Conservation (phyloP, 176 grass and related monocot genomes). For the Phoenix dactylifera region DNA sequence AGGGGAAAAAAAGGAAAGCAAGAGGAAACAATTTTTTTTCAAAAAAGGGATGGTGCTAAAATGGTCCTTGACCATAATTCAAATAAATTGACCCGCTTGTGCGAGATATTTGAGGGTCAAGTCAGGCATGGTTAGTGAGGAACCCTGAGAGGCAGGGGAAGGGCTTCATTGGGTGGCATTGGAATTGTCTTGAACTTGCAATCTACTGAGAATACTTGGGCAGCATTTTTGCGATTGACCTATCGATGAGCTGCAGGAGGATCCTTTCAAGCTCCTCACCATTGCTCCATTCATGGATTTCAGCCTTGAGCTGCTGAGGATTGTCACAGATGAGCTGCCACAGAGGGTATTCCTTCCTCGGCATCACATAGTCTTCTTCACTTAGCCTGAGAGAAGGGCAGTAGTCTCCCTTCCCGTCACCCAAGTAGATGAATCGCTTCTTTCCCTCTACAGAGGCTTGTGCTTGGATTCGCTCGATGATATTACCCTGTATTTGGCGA, state of each 20-base stretch:
- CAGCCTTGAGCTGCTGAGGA: not conserved
- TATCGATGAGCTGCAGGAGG: conserved; percentile 6
- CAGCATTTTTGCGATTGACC: not conserved
- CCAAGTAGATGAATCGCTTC: conserved; percentile 10
- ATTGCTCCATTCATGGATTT: conserved; percentile 6
- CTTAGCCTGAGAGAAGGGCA: not conserved
- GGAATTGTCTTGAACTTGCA: not conserved
- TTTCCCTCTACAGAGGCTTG: not conserved
- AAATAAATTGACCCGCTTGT: too few species aligned
- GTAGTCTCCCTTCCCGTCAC: conserved; percentile 8
- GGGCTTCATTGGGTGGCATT: not conserved
- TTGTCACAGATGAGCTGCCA: too few species aligned
- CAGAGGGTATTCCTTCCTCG: not conserved
- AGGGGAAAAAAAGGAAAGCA: too few species aligned
- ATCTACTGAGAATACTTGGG: not conserved
- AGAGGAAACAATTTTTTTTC: too few species aligned
- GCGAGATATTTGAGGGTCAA: not conserved
- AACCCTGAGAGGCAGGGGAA: not conserved
- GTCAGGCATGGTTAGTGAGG: not conserved
- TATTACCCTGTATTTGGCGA: not conserved
- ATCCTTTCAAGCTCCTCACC: not conserved
- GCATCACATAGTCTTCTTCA: conserved; percentile 11
- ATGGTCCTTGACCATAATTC: too few species aligned
- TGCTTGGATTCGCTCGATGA: conserved; percentile 1
- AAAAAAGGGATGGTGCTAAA: too few species aligned